These are phyloP conservation scores for Lagenidium giganteum DNA, from an alignment of 352 stramenopile genomes.

Conservation along the genomic window DNA sequence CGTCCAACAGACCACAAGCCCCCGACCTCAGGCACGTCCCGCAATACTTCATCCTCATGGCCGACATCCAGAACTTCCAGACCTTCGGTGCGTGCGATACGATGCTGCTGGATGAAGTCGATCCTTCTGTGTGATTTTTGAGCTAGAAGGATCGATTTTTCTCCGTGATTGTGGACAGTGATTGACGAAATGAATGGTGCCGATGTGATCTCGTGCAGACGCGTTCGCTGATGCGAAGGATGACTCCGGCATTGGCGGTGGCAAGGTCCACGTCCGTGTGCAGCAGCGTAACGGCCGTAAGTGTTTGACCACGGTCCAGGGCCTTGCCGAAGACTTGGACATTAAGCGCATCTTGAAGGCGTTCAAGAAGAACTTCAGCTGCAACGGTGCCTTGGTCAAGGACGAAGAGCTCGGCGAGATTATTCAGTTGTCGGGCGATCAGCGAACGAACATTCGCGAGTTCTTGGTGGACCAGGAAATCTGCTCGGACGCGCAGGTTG, in stretches of 20 bases:
- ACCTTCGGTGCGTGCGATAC: constrained; percentile 74
- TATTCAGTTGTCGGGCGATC: constrained; percentile 99
- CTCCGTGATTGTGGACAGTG: background rate
- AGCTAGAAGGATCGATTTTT: no score
- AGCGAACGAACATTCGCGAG: constrained; percentile 98
- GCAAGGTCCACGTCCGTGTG: constrained; percentile 97
- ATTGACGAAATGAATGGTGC: background rate
- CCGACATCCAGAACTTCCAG: constrained; percentile 88
- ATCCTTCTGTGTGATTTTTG: background rate
- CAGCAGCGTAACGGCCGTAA: constrained; percentile 99
- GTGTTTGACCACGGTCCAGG: constrained; percentile 99
- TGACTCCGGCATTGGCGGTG: constrained; percentile 75
- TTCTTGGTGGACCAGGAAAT: constrained; percentile 99
- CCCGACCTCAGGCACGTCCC: no score
- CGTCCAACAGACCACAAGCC: constrained; percentile 11
- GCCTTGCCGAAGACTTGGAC: constrained; percentile 97
- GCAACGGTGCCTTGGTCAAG: constrained; percentile 99
- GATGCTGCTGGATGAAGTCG: no score
- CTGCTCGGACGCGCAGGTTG: constrained; percentile 93
- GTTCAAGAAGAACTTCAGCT: constrained; percentile 99
- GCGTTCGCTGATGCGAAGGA: constrained; percentile 87
- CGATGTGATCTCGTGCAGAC: constrained; percentile 32
- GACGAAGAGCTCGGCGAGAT: constrained; percentile 98
- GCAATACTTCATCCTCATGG: no score
- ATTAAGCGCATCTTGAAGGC: constrained; percentile 99